Evolutionary conservation across 805 yeast species (phyloP).

Genomic region (Lipomyces starkeyi): DNA sequence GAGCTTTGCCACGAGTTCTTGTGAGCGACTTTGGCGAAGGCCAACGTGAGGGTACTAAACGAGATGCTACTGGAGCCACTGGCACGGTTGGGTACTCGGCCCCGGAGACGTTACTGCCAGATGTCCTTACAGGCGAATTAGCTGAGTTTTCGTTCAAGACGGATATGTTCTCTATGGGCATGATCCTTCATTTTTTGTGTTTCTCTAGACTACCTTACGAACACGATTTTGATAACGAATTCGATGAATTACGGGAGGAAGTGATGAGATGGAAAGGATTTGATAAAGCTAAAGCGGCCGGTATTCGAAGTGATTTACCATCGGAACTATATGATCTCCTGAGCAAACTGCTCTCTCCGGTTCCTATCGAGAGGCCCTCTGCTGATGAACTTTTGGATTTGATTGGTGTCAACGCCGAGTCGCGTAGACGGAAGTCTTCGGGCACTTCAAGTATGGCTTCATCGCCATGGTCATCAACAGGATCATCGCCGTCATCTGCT

Average conservation of each 20-base stretch:
- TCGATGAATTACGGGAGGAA: slow-evolving; percentile 47
- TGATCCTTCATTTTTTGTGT: slow-evolving; percentile 78
- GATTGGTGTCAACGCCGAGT: slow-evolving; percentile 37
- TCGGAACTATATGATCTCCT: slow-evolving; percentile 49
- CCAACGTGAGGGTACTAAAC: slow-evolving; percentile 66
- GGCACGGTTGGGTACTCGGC: slow-evolving; percentile 90
- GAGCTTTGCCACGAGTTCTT: slow-evolving; percentile 65
- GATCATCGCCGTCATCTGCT: slow-evolving; percentile 1
- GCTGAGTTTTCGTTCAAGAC: slow-evolving; percentile 71
- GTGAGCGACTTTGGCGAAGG: slow-evolving; percentile 94
- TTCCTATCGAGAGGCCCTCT: slow-evolving; percentile 52
- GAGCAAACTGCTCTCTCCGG: slow-evolving; percentile 47
- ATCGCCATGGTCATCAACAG: background rate
- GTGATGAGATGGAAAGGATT: slow-evolving; percentile 47
- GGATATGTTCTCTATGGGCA: slow-evolving; percentile 82
- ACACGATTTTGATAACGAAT: slow-evolving; percentile 42
- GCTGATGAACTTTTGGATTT: slow-evolving; percentile 50
- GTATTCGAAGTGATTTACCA: slow-evolving; percentile 43
- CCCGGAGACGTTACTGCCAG: slow-evolving; percentile 66
- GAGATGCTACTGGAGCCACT: slow-evolving; percentile 79
- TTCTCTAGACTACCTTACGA: slow-evolving; percentile 72
- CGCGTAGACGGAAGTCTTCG: slow-evolving; percentile 11
- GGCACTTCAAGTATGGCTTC: background rate
- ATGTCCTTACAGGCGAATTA: slow-evolving; percentile 45
- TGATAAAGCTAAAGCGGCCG: slow-evolving; percentile 38